Conservation (phyloP, 169 alveolate genomes). For the Condylostoma magnum region DNA sequence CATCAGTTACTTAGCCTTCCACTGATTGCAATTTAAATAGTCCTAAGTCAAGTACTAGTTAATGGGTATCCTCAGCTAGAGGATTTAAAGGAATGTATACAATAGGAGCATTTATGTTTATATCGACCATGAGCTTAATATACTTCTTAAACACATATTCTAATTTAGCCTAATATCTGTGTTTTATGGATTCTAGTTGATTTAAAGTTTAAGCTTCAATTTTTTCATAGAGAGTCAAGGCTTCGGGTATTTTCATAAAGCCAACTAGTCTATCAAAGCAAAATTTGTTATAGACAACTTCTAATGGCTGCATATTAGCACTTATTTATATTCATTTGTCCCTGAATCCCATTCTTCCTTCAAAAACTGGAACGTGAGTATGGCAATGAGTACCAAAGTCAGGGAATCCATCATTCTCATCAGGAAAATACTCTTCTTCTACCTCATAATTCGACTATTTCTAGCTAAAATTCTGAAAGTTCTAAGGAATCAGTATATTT, state of each 20-base stretch:
- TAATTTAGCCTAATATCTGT: slow-evolving; percentile 1
- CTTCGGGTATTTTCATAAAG: slow-evolving; percentile 24
- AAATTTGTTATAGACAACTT: slow-evolving; percentile 8
- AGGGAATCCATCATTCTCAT: slow-evolving; percentile 29
- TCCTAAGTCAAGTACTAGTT: slow-evolving; percentile 1
- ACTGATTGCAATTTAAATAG: neutral
- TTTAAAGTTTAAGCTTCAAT: slow-evolving; percentile 17
- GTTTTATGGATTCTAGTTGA: neutral
- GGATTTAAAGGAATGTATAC: slow-evolving; percentile 10
- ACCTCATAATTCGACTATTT: neutral
- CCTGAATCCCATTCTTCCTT: no score
- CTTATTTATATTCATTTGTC: no score
- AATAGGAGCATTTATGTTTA: slow-evolving; percentile 1
- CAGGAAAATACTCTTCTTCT: slow-evolving; percentile 29
- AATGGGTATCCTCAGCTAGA: slow-evolving; percentile 3
- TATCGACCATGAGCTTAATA: neutral
- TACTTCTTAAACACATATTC: slow-evolving; percentile 3
- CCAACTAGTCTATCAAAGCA: slow-evolving; percentile 11
- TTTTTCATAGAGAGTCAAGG: slow-evolving; percentile 8
- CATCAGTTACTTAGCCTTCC: neutral
- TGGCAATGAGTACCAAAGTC: neutral
- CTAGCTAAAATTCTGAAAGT: neutral
- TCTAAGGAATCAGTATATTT: slow-evolving; percentile 14
- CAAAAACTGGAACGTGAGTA: slow-evolving; percentile 1
- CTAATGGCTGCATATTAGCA: slow-evolving; percentile 20